Evolutionary conservation across 495 filamentous ascomycete genomes (phyloP).

Genomic region (Aspergillus saccharolyticus): DNA sequence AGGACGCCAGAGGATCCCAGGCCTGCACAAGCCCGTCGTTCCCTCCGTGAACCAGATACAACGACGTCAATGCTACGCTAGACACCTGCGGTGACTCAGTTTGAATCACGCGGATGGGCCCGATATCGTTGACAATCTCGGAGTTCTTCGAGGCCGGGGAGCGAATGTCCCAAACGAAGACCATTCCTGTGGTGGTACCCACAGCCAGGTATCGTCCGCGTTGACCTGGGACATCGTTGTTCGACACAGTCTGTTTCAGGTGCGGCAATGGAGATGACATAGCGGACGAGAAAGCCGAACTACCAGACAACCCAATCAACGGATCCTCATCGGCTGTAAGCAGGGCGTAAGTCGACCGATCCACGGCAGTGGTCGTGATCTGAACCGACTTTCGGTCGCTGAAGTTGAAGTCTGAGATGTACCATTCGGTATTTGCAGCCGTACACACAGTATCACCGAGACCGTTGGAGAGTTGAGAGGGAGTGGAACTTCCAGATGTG

Average conservation of each 20-base stretch:
- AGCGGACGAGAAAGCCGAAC: constrained; percentile 52
- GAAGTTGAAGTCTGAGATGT: constrained; percentile 52
- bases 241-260: constrained; percentile 40
- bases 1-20: constrained; percentile 91
- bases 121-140: constrained; percentile 48
- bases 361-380: constrained; percentile 70
- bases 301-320: constrained; percentile 50
- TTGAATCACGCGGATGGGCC: constrained; percentile 74
- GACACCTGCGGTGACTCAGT: constrained; percentile 89
- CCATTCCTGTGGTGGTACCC: constrained; percentile 71
- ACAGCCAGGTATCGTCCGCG: constrained; percentile 75
- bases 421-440: constrained; percentile 48
- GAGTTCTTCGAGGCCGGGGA: constrained; percentile 48
- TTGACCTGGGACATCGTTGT: constrained; percentile 67
- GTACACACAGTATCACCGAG: constrained; percentile 14
- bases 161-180: constrained; percentile 84
- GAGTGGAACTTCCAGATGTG: constrained; percentile 18
- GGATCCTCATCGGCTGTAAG: constrained; percentile 74
- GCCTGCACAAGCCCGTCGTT: constrained; percentile 94
- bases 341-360: constrained; percentile 66
- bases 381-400: constrained; percentile 46
- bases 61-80: constrained; percentile 75
- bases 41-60: constrained; percentile 88
- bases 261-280: constrained; percentile 51
- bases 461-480: constrained; percentile 29